Conservation (phyloP, 2,329 filamentous ascomycete species). For the Plenodomus lindquistii region DNA sequence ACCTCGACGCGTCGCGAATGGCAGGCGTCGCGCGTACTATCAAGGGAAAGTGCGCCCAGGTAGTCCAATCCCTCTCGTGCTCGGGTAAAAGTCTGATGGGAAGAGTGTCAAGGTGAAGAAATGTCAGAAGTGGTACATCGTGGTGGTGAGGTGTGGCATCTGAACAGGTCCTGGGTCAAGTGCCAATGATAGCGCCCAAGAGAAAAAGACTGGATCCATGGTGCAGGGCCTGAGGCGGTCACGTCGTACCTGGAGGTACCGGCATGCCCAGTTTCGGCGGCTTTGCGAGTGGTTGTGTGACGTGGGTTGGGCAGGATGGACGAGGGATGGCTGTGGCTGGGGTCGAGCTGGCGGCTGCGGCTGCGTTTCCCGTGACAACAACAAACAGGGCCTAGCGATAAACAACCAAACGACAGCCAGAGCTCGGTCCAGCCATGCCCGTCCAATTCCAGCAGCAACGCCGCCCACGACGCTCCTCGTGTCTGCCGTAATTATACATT, state of each 20-base stretch:
- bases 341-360: slow-evolving; percentile 12
- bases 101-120: too few relatives aligned
- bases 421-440: slow-evolving; percentile 16
- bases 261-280: not conserved
- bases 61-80: too few relatives aligned
- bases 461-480: slow-evolving; percentile 25
- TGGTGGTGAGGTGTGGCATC: too few relatives aligned
- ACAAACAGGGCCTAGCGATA: slow-evolving; percentile 11
- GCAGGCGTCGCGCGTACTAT: too few relatives aligned
- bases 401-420: not conserved
- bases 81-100: too few relatives aligned
- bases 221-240: too few relatives aligned
- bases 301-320: slow-evolving; percentile 13
- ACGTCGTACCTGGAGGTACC: too few relatives aligned
- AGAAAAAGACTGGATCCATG: too few relatives aligned
- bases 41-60: too few relatives aligned
- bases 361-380: slow-evolving; percentile 12
- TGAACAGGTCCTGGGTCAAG: too few relatives aligned
- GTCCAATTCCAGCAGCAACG: slow-evolving; percentile 31
- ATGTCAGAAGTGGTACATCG: too few relatives aligned
- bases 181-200: too few relatives aligned
- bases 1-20: not conserved
- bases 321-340: slow-evolving; percentile 18
- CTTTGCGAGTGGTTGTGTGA: slow-evolving; percentile 8
- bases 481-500: slow-evolving; percentile 28